Evolutionary conservation across 768 basidiomycete species (phyloP), one percentile per base, ranked within the genome.

Genomic region (Omphalotus guepiniiformis): DNA sequence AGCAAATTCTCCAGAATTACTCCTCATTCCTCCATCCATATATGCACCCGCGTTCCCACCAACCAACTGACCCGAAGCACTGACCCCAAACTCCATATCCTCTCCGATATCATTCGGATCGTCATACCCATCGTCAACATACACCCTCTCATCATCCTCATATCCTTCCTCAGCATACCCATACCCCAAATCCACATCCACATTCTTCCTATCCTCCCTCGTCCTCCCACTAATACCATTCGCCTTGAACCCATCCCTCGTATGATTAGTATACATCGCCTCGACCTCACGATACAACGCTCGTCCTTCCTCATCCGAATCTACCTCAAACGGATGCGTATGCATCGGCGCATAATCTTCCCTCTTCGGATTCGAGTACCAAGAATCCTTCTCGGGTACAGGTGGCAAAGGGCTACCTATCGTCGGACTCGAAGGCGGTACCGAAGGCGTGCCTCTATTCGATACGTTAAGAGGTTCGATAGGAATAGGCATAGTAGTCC

Each of bases 71-170:
- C 37, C 38, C 8, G 37, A 38, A 12, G 46, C 46, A 39, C 37
- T 39, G 12, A 39, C 38, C 12, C 36, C 38, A 29, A 39, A 30
- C 16, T 47, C 46, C 18, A 39, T 9, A 19, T 47, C 45, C 15
- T 47, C 45, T 15, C 13, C 7, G 11, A 8, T 28, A 13, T 39
- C 18, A 39, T 18, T 39, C 2, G 46, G 46, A 12, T 39, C 46
- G 30, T 39, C 38, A 23, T 29, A 47, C 8, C 46, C 46, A 22
- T 47, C 46, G 30, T 47, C 46, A 29, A 47, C 36, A 39, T 47
- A 47, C 18, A 47, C 46, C 22, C 46, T 34, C 21, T 47, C 46
- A 18, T 47, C 46, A 47, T 47, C 46, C 26, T 47, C 46, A 18
- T 39, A 47, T 39, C 46, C 46, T 3, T 22, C 32, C 32, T 47